These are phyloP conservation scores for Lantana camara DNA, from an alignment of 257 asterid genomes.

Conservation along the genomic window DNA sequence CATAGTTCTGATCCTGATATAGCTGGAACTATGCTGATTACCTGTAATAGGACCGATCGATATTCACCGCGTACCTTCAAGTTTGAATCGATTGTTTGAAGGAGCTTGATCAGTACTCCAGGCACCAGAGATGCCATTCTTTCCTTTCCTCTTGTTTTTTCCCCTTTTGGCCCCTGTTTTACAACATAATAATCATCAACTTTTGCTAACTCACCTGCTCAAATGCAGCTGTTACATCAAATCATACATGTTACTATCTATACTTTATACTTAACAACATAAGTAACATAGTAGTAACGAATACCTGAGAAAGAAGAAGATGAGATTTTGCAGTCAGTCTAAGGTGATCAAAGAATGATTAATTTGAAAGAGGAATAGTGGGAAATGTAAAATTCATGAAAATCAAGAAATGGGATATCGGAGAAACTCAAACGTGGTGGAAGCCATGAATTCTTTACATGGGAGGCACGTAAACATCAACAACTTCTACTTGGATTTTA, in stretches of 20 bases:
- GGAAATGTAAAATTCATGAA: neutral
- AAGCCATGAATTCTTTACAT: conserved; percentile 48
- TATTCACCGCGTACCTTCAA: conserved; percentile 71
- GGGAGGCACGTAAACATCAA: conserved; percentile 64
- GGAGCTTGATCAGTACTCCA: conserved; percentile 82
- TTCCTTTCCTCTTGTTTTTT: conserved; percentile 8
- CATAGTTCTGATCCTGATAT: conserved; percentile 68
- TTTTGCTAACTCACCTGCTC: too few species aligned
- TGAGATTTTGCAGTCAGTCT: neutral
- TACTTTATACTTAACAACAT: too few species aligned
- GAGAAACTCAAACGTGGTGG: conserved; percentile 33
- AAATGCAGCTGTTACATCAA: too few species aligned
- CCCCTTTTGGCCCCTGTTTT: too few species aligned
- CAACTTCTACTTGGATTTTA: conserved; percentile 52
- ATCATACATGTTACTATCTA: too few species aligned
- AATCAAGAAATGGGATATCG: conserved; percentile 9
- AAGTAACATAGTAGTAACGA: conserved; percentile 1
- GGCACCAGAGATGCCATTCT: conserved; percentile 84
- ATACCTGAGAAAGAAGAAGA: conserved; percentile 27
- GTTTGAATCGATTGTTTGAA: conserved; percentile 66
- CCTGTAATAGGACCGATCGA: conserved; percentile 70
- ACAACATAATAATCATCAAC: neutral
- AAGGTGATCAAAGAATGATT: neutral
- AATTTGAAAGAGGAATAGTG: neutral
- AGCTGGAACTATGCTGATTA: conserved; percentile 86